Evolutionary conservation across 2,329 filamentous ascomycete species (phyloP).

Genomic region (Stagonosporopsis rhizophila): DNA sequence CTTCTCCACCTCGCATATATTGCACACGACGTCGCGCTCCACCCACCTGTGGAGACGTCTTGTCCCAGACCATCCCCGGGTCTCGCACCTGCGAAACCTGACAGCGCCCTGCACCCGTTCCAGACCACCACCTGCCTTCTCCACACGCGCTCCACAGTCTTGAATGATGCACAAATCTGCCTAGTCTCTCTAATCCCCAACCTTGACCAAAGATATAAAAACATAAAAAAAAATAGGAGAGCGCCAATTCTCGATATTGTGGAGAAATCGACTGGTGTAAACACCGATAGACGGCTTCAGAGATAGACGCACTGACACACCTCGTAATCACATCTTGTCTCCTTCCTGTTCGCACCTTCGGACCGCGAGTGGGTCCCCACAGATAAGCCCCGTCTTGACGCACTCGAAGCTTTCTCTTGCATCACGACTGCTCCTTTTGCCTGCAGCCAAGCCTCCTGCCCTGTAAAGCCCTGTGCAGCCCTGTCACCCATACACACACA

Average conservation of each 20-base stretch:
- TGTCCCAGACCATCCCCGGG: background rate
- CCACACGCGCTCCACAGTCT: conserved; percentile 7
- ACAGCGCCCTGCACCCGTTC: conserved; percentile 10
- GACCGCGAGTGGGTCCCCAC: conserved; percentile 10
- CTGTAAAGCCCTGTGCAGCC: background rate
- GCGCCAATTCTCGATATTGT: no score
- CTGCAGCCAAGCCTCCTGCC: background rate
- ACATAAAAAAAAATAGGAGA: no score
- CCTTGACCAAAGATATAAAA: no score
- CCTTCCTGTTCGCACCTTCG: conserved; percentile 13
- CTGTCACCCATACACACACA: no score
- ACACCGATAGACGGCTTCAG: no score
- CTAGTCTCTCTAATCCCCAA: no score
- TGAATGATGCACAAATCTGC: background rate
- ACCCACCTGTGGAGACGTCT: conserved; percentile 8
- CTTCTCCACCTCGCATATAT: background rate
- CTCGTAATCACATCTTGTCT: conserved; percentile 13
- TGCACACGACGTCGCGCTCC: background rate
- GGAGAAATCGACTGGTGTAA: no score
- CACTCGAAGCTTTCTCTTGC: conserved; percentile 6
- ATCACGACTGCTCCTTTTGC: conserved; percentile 2
- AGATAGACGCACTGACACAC: background rate
- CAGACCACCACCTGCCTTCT: conserved; percentile 8
- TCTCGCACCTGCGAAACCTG: background rate
- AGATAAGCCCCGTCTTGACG: conserved; percentile 1